phyloP scores from a whole-genome alignment of 805 yeast species.

The Ogataea saltuana region DNA sequence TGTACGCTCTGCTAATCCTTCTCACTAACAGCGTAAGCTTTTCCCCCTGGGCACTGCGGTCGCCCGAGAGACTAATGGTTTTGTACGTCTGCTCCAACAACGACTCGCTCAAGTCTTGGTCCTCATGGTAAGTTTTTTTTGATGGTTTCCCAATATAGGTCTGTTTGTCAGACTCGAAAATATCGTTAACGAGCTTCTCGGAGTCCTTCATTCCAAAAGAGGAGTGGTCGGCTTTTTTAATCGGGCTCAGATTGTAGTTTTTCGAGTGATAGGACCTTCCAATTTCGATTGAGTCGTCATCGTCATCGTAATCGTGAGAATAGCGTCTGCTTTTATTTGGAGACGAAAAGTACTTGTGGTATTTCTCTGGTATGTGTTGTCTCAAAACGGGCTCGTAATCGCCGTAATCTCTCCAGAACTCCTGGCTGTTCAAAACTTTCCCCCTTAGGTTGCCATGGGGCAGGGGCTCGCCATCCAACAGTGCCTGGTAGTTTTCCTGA shows the following conservation, averaged over 20 bases:
- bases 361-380: constrained; percentile 31
- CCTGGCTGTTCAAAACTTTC: constrained; percentile 23
- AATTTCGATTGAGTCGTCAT: constrained; percentile 29
- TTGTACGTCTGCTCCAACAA: constrained; percentile 22
- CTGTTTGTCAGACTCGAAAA: constrained; percentile 25
- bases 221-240: constrained; percentile 19
- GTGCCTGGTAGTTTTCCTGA: constrained; percentile 31
- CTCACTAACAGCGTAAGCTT: constrained; percentile 16
- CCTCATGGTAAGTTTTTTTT: constrained; percentile 1
- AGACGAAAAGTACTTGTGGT: constrained; percentile 25
- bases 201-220: constrained; percentile 26
- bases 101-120: constrained; percentile 19
- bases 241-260: constrained; percentile 30
- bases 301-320: constrained; percentile 1
- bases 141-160: constrained; percentile 10
- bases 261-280: constrained; percentile 26
- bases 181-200: constrained; percentile 27
- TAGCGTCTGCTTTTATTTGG: constrained; percentile 4
- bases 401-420: constrained; percentile 26
- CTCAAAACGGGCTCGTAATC: constrained; percentile 35
- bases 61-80: constrained; percentile 15
- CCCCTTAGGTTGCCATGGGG: constrained; percentile 34
- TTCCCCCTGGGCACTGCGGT: constrained; percentile 17
- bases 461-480: constrained; percentile 29
- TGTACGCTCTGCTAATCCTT: constrained; percentile 16